These are phyloP conservation scores for Pyrenophora teres DNA, from an alignment of 2,329 filamentous ascomycete species.

Conservation along the genomic window DNA sequence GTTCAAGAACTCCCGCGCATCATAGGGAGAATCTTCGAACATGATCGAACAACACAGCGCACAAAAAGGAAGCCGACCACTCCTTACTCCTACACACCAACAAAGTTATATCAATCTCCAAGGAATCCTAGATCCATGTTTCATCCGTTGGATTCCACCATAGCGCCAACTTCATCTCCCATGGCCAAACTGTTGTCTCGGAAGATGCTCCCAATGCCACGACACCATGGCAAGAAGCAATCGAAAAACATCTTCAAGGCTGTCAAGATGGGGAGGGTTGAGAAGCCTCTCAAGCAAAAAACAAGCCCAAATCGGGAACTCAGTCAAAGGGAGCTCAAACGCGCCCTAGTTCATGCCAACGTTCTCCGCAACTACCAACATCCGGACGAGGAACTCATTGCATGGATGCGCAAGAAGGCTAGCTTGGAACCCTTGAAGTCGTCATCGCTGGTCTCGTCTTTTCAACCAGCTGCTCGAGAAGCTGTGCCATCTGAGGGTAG, in stretches of 20 bases:
- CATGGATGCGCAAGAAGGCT: not conserved
- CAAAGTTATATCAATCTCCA: not conserved
- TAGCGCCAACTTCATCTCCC: not conserved
- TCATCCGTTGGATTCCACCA: not conserved
- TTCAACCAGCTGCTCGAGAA: too few species aligned
- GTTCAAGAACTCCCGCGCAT: too few species aligned
- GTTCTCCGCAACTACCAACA: conserved; percentile 5
- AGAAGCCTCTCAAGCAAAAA: not conserved
- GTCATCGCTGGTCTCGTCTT: too few species aligned
- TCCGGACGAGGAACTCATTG: not conserved
- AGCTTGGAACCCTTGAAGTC: too few species aligned
- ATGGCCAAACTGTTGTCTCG: not conserved
- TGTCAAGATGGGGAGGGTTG: not conserved
- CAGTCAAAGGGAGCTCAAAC: not conserved
- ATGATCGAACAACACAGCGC: too few species aligned
- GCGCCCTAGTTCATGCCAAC: conserved; percentile 4
- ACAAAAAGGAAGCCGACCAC: too few species aligned
- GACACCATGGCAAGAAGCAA: too few species aligned
- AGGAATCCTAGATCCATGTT: not conserved
- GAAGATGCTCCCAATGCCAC: not conserved
- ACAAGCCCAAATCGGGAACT: not conserved
- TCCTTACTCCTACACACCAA: too few species aligned
- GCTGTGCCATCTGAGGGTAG: too few species aligned
- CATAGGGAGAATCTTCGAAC: too few species aligned
- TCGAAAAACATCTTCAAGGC: not conserved